Evolutionary conservation across 257 asterid genomes (phyloP).

Genomic region (Echites panduratus): DNA sequence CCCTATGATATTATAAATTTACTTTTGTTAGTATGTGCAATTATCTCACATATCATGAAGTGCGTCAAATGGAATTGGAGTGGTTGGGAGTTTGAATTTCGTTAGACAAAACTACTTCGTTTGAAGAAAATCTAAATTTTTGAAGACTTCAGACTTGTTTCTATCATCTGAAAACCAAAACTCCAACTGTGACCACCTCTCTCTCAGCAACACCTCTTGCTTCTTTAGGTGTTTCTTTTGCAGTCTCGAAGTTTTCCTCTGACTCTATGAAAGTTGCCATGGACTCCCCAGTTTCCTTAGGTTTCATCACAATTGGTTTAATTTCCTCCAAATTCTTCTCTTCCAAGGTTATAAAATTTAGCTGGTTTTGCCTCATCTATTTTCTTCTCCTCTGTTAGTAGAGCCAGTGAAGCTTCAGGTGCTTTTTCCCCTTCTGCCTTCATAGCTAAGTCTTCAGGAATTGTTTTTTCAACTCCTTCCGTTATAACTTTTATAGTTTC

Average conservation of each 20-base stretch:
- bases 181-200: too few relatives aligned
- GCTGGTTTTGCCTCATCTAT: constrained; percentile 12
- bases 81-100: too few relatives aligned
- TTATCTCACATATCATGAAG: too few relatives aligned
- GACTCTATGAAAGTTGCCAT: too few relatives aligned
- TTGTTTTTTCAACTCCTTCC: constrained; percentile 13
- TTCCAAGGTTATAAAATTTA: not conserved
- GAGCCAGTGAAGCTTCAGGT: constrained; percentile 4
- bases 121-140: too few relatives aligned
- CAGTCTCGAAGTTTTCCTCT: not conserved
- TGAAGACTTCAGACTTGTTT: too few relatives aligned
- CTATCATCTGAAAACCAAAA: too few relatives aligned
- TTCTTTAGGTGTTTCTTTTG: not conserved
- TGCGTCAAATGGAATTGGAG: too few relatives aligned
- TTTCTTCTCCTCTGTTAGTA: constrained; percentile 12
- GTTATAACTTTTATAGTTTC: constrained; percentile 13
- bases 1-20: too few relatives aligned
- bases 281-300: constrained; percentile 2
- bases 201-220: too few relatives aligned
- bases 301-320: not conserved
- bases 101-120: too few relatives aligned
- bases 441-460: constrained; percentile 13
- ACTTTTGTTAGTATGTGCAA: too few relatives aligned
- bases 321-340: constrained; percentile 14
- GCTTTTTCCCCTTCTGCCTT: constrained; percentile 11